Evolutionary conservation across 371 early-diverging fungal genomes (phyloP).

Genomic region (Lichtheimia ramosa): DNA sequence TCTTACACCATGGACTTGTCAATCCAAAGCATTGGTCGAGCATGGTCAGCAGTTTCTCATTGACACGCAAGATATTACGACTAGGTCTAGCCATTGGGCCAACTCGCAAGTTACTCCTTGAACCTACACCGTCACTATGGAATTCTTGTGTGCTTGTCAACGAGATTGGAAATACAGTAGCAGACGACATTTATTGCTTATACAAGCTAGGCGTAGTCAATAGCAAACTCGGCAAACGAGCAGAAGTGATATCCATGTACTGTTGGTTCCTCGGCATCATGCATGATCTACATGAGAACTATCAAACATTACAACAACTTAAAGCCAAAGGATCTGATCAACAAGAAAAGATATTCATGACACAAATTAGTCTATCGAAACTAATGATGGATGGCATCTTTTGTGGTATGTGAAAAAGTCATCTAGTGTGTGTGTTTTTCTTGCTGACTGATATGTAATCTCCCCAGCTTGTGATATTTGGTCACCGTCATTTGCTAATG

Average conservation of each 20-base stretch:
- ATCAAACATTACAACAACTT: slow-evolving; percentile 2
- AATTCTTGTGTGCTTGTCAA: slow-evolving; percentile 16
- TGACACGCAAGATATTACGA: slow-evolving; percentile 74
- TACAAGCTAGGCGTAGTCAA: slow-evolving; percentile 67
- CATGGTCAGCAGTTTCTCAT: slow-evolving; percentile 68
- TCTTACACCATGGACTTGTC: slow-evolving; percentile 49
- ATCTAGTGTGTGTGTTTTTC: background rate
- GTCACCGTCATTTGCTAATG: slow-evolving; percentile 60
- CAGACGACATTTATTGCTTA: slow-evolving; percentile 76
- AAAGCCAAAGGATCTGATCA: slow-evolving; percentile 6
- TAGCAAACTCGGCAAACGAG: slow-evolving; percentile 34
- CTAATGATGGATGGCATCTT: slow-evolving; percentile 62
- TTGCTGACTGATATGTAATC: slow-evolving; percentile 22
- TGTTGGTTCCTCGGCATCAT: slow-evolving; percentile 64
- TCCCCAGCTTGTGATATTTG: slow-evolving; percentile 67
- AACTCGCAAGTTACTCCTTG: slow-evolving; percentile 30
- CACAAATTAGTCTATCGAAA: slow-evolving; percentile 54
- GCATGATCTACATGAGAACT: slow-evolving; percentile 42
- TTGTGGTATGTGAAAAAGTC: slow-evolving; percentile 69
- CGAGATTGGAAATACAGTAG: slow-evolving; percentile 66
- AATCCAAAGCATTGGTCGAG: slow-evolving; percentile 45
- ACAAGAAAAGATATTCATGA: slow-evolving; percentile 42
- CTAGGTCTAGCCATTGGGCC: slow-evolving; percentile 68
- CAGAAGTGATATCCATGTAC: slow-evolving; percentile 52
- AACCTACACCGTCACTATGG: slow-evolving; percentile 5